Evolutionary conservation across 345 rosid genomes (phyloP).

Genomic region (Salix exigua): DNA sequence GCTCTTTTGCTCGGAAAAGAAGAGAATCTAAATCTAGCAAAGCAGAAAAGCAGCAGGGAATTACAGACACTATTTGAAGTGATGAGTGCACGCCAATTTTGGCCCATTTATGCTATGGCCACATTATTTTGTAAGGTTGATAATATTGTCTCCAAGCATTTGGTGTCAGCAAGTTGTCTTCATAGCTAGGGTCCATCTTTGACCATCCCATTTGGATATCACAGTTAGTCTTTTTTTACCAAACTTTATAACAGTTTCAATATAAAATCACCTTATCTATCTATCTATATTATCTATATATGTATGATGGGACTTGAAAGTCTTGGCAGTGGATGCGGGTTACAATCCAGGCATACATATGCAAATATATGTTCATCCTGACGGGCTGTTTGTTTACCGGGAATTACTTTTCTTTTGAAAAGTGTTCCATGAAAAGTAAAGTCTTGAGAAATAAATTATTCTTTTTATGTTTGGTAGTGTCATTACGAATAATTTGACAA

Average conservation of each 20-base stretch:
- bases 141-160: neutral
- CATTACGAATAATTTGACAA: no score
- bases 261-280: neutral
- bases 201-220: neutral
- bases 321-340: conserved; percentile 1
- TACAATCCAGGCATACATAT: neutral
- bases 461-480: no score
- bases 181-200: neutral
- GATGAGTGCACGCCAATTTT: conserved; percentile 21
- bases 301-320: neutral
- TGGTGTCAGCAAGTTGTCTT: neutral
- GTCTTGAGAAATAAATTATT: no score
- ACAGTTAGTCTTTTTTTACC: neutral
- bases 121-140: neutral
- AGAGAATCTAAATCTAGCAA: conserved; percentile 28
- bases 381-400: neutral
- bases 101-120: neutral
- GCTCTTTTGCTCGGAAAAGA: conserved; percentile 31
- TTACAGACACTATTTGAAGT: conserved; percentile 22
- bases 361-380: neutral
- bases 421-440: no score
- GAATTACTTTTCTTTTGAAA: no score
- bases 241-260: neutral
- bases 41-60: conserved; percentile 26
- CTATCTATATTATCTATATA: neutral